Conservation (phyloP, 2,329 filamentous ascomycete species). For the Aureobasidium sp. region DNA sequence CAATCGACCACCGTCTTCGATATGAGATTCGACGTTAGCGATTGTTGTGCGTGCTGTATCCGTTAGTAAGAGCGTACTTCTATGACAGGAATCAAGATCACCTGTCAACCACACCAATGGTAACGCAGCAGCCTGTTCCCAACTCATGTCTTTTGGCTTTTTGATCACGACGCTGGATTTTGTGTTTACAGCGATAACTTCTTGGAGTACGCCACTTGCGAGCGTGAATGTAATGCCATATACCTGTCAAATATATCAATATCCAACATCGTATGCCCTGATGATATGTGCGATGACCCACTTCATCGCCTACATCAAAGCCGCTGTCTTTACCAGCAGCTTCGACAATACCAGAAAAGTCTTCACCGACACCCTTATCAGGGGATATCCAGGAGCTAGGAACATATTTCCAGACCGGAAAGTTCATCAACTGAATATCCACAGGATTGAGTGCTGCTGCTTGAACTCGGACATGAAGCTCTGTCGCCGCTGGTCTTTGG, state of each 20-base stretch:
- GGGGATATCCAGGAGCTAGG: slow-evolving; percentile 15
- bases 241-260: slow-evolving; percentile 12
- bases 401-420: slow-evolving; percentile 21
- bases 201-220: slow-evolving; percentile 21
- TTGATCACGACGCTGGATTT: slow-evolving; percentile 18
- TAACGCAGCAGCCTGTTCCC: slow-evolving; percentile 24
- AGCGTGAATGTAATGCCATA: slow-evolving; percentile 24
- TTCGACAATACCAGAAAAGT: slow-evolving; percentile 25
- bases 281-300: background rate
- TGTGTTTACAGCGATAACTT: slow-evolving; percentile 23
- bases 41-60: slow-evolving; percentile 23
- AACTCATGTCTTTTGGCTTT: slow-evolving; percentile 24
- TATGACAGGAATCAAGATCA: background rate
- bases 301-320: slow-evolving; percentile 23
- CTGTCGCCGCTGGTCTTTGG: slow-evolving; percentile 16
- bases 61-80: background rate
- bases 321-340: slow-evolving; percentile 18
- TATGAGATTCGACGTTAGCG: slow-evolving; percentile 20
- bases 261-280: too few species aligned
- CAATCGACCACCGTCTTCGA: slow-evolving; percentile 18
- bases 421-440: slow-evolving; percentile 29
- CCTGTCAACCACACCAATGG: slow-evolving; percentile 23
- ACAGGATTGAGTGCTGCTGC: slow-evolving; percentile 28
- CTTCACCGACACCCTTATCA: slow-evolving; percentile 24
- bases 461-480: slow-evolving; percentile 24